These are phyloP conservation scores for Scedosporium boydii DNA, from an alignment of 2,329 filamentous ascomycete genomes.

Conservation along the genomic window DNA sequence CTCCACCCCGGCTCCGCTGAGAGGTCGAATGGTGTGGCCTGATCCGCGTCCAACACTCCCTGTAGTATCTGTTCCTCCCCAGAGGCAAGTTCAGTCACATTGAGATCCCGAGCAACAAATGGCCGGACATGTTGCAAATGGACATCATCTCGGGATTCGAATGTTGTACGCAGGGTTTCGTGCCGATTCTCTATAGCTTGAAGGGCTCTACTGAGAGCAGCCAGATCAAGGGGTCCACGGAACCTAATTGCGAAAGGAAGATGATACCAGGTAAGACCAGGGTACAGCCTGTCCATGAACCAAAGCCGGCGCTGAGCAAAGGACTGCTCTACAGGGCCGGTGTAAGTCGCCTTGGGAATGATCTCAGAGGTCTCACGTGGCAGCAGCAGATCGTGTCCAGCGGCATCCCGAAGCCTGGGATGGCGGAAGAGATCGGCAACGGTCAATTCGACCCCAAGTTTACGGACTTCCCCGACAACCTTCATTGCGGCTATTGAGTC, in stretches of 20 bases:
- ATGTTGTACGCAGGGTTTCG: constrained; percentile 14
- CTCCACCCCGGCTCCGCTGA: constrained; percentile 14
- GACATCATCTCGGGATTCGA: constrained; percentile 8
- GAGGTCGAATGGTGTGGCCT: constrained; percentile 15
- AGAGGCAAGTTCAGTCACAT: not conserved
- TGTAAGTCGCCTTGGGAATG: constrained; percentile 12
- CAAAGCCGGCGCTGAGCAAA: constrained; percentile 15
- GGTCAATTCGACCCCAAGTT: constrained; percentile 26
- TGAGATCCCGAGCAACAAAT: not conserved
- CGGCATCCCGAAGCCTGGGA: constrained; percentile 33
- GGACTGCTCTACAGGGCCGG: constrained; percentile 13
- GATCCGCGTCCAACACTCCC: constrained; percentile 8
- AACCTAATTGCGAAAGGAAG: constrained; percentile 11
- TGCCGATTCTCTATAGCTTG: constrained; percentile 12
- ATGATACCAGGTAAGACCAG: constrained; percentile 11
- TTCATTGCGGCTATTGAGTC: constrained; percentile 43
- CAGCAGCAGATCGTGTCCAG: constrained; percentile 15
- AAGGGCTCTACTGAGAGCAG: constrained; percentile 9
- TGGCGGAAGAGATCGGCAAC: constrained; percentile 35
- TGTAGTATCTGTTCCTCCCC: not conserved
- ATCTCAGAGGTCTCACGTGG: constrained; percentile 12
- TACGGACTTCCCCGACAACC: constrained; percentile 32
- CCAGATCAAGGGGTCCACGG: constrained; percentile 9
- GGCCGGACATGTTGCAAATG: constrained; percentile 8
- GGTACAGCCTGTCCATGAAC: constrained; percentile 14